phyloP scores from a whole-genome alignment of 106 monocot genomes.

The Acanthochlamys bracteata region DNA sequence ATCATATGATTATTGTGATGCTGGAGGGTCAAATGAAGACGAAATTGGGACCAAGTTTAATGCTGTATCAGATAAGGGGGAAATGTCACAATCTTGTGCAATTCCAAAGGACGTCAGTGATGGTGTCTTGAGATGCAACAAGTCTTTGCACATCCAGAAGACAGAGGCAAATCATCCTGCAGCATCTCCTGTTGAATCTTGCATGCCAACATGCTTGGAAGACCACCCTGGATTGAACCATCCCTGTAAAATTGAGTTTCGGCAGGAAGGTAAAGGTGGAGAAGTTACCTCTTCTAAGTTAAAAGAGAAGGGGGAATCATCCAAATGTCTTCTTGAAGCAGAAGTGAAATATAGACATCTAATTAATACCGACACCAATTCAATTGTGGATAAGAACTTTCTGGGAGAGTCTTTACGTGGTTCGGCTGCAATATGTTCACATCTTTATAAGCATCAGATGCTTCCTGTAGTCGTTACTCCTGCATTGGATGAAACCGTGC shows the following conservation, averaged over 20 bases:
- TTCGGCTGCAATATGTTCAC: neutral
- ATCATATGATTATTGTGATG: slow-evolving; percentile 15
- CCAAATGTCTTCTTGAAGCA: slow-evolving; percentile 1
- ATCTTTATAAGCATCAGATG: slow-evolving; percentile 7
- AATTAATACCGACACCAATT: slow-evolving; percentile 4
- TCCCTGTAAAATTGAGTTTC: neutral
- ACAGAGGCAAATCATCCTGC: neutral
- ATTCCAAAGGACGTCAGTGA: slow-evolving; percentile 4
- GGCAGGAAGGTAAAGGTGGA: slow-evolving; percentile 1
- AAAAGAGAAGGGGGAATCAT: slow-evolving; percentile 8
- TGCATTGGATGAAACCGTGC: slow-evolving; percentile 6
- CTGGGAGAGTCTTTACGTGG: neutral
- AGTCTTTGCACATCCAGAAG: neutral
- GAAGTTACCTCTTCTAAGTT: neutral
- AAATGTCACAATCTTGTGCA: slow-evolving; percentile 2
- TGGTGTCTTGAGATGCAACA: slow-evolving; percentile 3
- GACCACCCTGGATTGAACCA: slow-evolving; percentile 3
- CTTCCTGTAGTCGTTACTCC: slow-evolving; percentile 10
- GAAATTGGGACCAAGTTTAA: slow-evolving; percentile 16
- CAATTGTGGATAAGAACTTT: slow-evolving; percentile 2
- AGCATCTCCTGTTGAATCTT: neutral
- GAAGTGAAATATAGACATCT: neutral
- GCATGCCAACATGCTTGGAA: neutral
- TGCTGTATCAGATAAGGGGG: neutral
- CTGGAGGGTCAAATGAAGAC: slow-evolving; percentile 12